phyloP scores from a whole-genome alignment of 345 rosid genomes.

The Pistacia vera region DNA sequence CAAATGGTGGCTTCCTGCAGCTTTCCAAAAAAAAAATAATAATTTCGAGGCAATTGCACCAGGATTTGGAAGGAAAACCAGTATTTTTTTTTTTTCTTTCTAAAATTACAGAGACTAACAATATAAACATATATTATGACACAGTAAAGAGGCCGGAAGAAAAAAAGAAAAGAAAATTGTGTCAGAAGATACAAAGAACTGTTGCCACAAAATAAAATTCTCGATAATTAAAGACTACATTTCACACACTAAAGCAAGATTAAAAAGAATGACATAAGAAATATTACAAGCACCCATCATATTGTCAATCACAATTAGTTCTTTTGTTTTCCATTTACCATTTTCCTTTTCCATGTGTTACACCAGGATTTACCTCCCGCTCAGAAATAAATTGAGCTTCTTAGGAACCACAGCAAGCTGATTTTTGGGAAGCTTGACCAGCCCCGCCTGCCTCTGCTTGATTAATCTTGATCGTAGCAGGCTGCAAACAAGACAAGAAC shows the following conservation, averaged over 20 bases:
- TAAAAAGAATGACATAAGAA: conserved; percentile 36
- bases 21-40: too few species aligned
- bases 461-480: conserved; percentile 75
- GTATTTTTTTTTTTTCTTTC: too few species aligned
- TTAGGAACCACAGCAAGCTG: conserved; percentile 80
- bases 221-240: conserved; percentile 25
- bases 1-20: too few species aligned
- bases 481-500: conserved; percentile 40
- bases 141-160: neutral
- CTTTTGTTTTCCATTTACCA: neutral
- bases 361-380: conserved; percentile 3
- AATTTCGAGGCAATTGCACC: too few species aligned
- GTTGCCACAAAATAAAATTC: conserved; percentile 8
- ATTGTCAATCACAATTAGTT: conserved; percentile 25
- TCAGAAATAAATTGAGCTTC: neutral
- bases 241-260: conserved; percentile 38
- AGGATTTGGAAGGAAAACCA: too few species aligned
- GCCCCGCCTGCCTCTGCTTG: conserved; percentile 61
- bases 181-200: neutral
- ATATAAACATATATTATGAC: neutral
- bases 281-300: conserved; percentile 25
- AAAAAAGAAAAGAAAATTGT: neutral
- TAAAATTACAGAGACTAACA: too few species aligned
- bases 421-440: conserved; percentile 68
- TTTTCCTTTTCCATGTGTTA: neutral